Percentiles rank a stretch among this genome's conserved stretches.
Conservation (phyloP, 768 basidiomycete genomes). For the Leucocoprinus birnbaumii region DNA sequence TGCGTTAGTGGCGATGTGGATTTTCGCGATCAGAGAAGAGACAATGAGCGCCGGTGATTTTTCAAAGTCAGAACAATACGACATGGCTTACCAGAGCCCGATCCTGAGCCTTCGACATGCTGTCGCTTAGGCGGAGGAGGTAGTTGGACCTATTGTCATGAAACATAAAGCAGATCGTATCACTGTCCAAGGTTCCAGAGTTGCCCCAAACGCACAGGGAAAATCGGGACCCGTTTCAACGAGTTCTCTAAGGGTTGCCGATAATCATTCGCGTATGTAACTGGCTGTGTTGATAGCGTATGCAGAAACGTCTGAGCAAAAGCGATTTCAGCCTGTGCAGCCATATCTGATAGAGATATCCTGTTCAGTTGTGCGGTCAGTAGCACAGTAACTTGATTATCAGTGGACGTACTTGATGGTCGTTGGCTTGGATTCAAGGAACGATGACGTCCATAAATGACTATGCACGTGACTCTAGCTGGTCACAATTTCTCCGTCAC, state of each 20-base stretch:
- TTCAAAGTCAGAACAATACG: background rate
- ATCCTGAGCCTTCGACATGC: background rate
- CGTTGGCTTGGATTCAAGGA: background rate
- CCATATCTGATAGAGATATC: slow-evolving; percentile 21
- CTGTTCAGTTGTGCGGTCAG: background rate
- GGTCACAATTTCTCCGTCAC: background rate
- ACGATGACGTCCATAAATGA: background rate
- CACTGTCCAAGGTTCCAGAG: background rate
- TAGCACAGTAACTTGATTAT: background rate
- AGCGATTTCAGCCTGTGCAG: slow-evolving; percentile 57
- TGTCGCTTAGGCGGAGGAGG: slow-evolving; percentile 6
- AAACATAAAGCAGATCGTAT: background rate
- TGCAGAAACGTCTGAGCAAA: slow-evolving; percentile 68
- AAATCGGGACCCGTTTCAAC: slow-evolving; percentile 65
- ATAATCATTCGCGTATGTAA: slow-evolving; percentile 72
- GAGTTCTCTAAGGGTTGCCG: slow-evolving; percentile 66
- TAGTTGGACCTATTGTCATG: slow-evolving; percentile 3
- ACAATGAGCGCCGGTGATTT: background rate
- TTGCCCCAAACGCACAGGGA: slow-evolving; percentile 48
- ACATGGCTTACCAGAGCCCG: slow-evolving; percentile 1
- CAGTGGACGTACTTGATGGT: background rate
- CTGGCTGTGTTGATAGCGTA: slow-evolving; percentile 62
- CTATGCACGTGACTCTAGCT: background rate
- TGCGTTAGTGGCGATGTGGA: too few relatives aligned
- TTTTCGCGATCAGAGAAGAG: background rate